Conservation (phyloP, 2,329 filamentous ascomycete species). For the Calonectria fujianensis region DNA sequence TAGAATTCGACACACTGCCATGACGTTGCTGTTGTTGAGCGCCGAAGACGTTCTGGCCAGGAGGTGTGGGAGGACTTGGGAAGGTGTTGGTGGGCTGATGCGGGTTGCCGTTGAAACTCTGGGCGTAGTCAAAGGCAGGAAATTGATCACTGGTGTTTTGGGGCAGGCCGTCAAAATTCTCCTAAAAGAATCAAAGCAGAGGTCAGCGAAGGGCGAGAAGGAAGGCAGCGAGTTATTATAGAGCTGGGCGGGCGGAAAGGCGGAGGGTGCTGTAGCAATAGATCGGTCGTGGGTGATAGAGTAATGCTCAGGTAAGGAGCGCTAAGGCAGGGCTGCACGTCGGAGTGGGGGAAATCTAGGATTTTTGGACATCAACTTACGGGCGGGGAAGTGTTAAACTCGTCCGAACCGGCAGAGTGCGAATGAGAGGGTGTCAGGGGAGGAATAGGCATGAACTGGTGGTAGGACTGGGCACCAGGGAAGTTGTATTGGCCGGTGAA, state of each 20-base stretch:
- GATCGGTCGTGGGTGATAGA: constrained; percentile 51
- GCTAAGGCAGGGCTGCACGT: constrained; percentile 55
- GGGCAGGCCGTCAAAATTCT: constrained; percentile 69
- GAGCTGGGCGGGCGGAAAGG: constrained; percentile 43
- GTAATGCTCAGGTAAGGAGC: constrained; percentile 61
- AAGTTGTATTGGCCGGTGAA: constrained; percentile 70
- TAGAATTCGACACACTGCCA: constrained; percentile 48
- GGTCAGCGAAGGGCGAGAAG: constrained; percentile 39
- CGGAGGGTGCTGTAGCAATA: constrained; percentile 35
- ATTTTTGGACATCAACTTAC: constrained; percentile 64
- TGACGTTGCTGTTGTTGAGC: constrained; percentile 53
- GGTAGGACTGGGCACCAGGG: constrained; percentile 69
- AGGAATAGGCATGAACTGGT: constrained; percentile 72
- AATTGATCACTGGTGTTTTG: constrained; percentile 67
- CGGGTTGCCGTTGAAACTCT: constrained; percentile 62
- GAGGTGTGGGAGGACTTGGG: constrained; percentile 72
- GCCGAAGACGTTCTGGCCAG: constrained; percentile 62
- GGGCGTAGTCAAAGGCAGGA: constrained; percentile 66
- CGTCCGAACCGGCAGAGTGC: constrained; percentile 72
- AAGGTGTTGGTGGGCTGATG: constrained; percentile 59
- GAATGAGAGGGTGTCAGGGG: constrained; percentile 74
- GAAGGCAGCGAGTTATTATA: constrained; percentile 43
- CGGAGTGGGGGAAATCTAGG: constrained; percentile 52
- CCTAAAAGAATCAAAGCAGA: constrained; percentile 62
- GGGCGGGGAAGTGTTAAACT: constrained; percentile 74